A percentile compares a stretch with the other conserved stretches of the same genome.
Conservation (phyloP, 2,329 filamentous ascomycete genomes). For the Pseudofabraea citricarpa region DNA sequence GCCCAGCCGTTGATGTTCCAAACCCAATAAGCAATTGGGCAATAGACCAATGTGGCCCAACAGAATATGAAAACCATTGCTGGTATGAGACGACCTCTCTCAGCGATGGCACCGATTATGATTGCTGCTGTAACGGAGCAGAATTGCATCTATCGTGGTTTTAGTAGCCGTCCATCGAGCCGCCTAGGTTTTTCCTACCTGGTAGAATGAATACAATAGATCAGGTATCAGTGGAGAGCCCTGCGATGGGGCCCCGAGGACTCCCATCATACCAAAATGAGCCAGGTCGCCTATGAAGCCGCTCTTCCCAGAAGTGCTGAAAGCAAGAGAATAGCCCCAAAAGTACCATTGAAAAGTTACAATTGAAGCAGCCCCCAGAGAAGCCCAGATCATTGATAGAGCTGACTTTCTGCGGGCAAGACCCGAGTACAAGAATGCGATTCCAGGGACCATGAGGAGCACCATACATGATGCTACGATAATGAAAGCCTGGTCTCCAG, state of each 20-base stretch:
- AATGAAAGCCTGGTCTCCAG: conserved; percentile 90
- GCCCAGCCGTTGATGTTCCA: conserved; percentile 93
- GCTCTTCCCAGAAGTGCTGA: conserved; percentile 72
- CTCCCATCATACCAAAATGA: conserved; percentile 82
- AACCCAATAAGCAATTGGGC: conserved; percentile 87
- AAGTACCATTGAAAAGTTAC: conserved; percentile 98
- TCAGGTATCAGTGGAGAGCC: conserved; percentile 84
- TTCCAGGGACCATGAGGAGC: conserved; percentile 88
- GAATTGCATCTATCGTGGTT: conserved; percentile 82
- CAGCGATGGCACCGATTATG: conserved; percentile 81
- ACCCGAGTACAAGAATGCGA: conserved; percentile 92
- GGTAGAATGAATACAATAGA: conserved; percentile 87
- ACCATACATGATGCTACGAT: conserved; percentile 85
- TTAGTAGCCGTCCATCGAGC: no score
- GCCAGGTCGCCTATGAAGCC: conserved; percentile 84
- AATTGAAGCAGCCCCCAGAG: conserved; percentile 85
- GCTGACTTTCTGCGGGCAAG: conserved; percentile 92
- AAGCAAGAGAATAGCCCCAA: conserved; percentile 93
- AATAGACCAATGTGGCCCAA: conserved; percentile 95
- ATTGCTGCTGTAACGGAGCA: conserved; percentile 86
- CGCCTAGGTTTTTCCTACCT: no score
- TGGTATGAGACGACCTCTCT: conserved; percentile 83
- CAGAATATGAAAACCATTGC: conserved; percentile 91
- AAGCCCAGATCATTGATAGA: conserved; percentile 90
- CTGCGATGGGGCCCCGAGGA: conserved; percentile 72